A percentile compares a stretch with the other conserved stretches of the same genome.
Evolutionary conservation across 805 yeast species (phyloP).

Genomic region (Candida orba): DNA sequence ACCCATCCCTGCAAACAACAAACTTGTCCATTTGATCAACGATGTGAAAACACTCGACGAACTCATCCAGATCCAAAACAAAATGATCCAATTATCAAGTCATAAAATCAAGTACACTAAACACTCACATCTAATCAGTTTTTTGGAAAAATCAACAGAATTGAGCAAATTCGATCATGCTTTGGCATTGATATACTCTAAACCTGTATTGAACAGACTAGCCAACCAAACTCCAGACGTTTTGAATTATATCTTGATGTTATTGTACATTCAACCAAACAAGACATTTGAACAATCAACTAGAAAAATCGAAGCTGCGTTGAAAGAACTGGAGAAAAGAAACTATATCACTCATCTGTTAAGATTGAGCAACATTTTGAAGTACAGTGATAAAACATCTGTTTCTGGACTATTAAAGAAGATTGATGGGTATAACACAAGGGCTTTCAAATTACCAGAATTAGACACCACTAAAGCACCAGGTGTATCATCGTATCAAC

Average conservation of each 20-base stretch:
- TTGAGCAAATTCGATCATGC: slow-evolving; percentile 19
- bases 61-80: slow-evolving; percentile 10
- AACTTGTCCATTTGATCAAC: slow-evolving; percentile 22
- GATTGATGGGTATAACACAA: background rate
- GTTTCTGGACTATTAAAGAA: slow-evolving; percentile 3
- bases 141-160: slow-evolving; percentile 18
- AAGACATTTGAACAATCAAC: slow-evolving; percentile 11
- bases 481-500: slow-evolving; percentile 7
- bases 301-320: slow-evolving; percentile 12
- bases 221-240: slow-evolving; percentile 6
- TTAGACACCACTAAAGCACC: slow-evolving; percentile 7
- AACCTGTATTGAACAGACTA: slow-evolving; percentile 4
- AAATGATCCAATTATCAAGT: slow-evolving; percentile 14
- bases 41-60: slow-evolving; percentile 15
- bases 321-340: slow-evolving; percentile 4
- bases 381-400: slow-evolving; percentile 9
- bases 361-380: slow-evolving; percentile 13
- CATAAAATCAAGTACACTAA: slow-evolving; percentile 17
- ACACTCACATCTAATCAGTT: slow-evolving; percentile 15
- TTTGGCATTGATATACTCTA: slow-evolving; percentile 15
- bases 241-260: slow-evolving; percentile 17
- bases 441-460: slow-evolving; percentile 5
- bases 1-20: slow-evolving; percentile 22
- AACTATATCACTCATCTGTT: slow-evolving; percentile 14
- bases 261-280: slow-evolving; percentile 17